Evolutionary conservation across 176 grass and related monocot species (phyloP).

Genomic region (Saccharum officinarum): DNA sequence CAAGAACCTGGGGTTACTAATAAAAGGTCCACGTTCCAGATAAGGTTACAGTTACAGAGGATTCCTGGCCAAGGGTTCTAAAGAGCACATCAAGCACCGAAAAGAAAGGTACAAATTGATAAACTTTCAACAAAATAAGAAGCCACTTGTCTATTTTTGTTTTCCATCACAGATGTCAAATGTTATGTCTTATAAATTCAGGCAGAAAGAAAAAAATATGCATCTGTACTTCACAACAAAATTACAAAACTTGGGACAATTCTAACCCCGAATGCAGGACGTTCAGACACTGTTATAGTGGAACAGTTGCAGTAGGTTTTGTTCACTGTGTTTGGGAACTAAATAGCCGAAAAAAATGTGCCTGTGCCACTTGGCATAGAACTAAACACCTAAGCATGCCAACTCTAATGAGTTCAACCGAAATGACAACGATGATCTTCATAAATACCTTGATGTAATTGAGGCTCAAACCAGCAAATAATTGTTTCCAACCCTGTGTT

Average conservation of each 20-base stretch:
- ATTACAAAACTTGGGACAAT: background rate
- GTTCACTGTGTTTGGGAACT: background rate
- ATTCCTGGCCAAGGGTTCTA: background rate
- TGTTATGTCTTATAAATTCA: background rate
- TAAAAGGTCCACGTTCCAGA: background rate
- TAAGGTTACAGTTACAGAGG: background rate
- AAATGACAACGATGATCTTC: background rate
- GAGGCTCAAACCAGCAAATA: conserved; percentile 84
- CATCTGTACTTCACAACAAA: background rate
- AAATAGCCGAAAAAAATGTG: background rate
- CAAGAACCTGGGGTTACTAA: background rate
- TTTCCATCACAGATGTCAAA: background rate
- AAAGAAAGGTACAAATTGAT: background rate
- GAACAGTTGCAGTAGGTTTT: background rate
- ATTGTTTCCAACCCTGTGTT: conserved; percentile 70
- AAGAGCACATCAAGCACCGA: background rate
- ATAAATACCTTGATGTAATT: conserved; percentile 77
- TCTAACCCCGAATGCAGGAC: background rate
- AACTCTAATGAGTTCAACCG: background rate
- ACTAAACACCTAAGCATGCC: background rate
- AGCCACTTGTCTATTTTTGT: background rate
- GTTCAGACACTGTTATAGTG: background rate
- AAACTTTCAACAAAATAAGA: background rate
- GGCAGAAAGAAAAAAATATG: background rate
- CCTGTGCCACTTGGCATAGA: background rate